Evolutionary conservation across 2,329 filamentous ascomycete species (phyloP), one percentile per base, ranked within the genome.

Genomic region (Metarhizium guizhouense): DNA sequence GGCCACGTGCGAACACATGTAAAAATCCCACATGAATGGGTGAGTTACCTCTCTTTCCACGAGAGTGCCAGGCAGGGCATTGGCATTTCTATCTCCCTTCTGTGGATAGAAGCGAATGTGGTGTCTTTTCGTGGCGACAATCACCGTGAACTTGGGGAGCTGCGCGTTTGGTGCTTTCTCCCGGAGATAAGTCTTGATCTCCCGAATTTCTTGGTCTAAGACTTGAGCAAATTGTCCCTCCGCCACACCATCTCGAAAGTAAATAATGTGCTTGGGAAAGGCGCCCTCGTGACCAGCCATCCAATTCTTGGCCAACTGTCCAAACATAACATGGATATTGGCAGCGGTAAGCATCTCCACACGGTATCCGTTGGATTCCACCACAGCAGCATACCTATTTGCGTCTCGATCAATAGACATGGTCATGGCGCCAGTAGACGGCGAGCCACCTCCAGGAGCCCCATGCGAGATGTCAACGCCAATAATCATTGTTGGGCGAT

Each of bases 101-200:
- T 82, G 79, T 0, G 94, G 93, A 75, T 97, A 97, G 69, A 96
- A 91, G 16, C 94, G 88, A 54, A 96, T 85, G 65, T 96, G 93
- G 62, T 99, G 94, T 3, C 94, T 87, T 79, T 99, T 99, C 1
- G 89, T 92, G 1, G 89, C 92, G 49, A 97, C 81, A 45, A 96
- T 83, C 11, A 95, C 90, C 0, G 91, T 91, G 64, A 96, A 85
- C 67, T 88, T 88, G 3, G 88, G 74, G 2, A 61, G 53, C 0
- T 83, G 60, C 1, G 62, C 60, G 1, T 51, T 54, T 2, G 64
- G 67, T 3, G 68, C 67, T 3, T 68, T 62, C 6, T 76, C 68
- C 36, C 64, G 62, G 61, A 91, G 80, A 30, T 75, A 73, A 0
- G 75, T 68, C 70, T 86, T 88, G 71, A 97, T 85, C 60, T 86